A percentile compares a stretch with the other conserved stretches of the same genome.
phyloP scores from a whole-genome alignment of 352 stramenopile species.

The Phytophthora syringae region DNA sequence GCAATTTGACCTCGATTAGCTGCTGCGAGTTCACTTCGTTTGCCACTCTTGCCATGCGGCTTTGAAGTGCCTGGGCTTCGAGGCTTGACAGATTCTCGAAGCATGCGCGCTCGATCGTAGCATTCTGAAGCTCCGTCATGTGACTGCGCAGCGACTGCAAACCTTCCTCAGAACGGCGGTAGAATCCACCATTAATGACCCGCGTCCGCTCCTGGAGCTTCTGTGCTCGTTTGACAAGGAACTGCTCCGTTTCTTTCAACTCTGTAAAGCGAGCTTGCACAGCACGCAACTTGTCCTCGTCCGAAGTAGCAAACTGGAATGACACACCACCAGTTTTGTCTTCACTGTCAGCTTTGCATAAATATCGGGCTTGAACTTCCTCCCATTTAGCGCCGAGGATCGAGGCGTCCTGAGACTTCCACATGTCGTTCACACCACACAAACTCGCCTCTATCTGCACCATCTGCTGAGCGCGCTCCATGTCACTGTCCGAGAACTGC shows the following conservation, averaged over 20 bases:
- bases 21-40: slow-evolving; percentile 82
- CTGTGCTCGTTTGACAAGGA: slow-evolving; percentile 66
- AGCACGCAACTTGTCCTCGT: slow-evolving; percentile 55
- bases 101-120: slow-evolving; percentile 69
- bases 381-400: slow-evolving; percentile 44
- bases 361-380: slow-evolving; percentile 44
- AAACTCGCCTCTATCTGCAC: slow-evolving; percentile 83
- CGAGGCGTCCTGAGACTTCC: slow-evolving; percentile 34
- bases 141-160: slow-evolving; percentile 42
- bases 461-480: slow-evolving; percentile 76
- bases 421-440: slow-evolving; percentile 40
- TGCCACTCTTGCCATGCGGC: slow-evolving; percentile 68
- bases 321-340: slow-evolving; percentile 26
- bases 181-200: slow-evolving; percentile 70
- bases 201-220: slow-evolving; percentile 78
- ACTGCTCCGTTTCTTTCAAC: slow-evolving; percentile 68
- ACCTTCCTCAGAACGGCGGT: slow-evolving; percentile 53
- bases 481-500: slow-evolving; percentile 65
- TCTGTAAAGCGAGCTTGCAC: slow-evolving; percentile 67
- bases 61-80: slow-evolving; percentile 62
- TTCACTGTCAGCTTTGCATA: slow-evolving; percentile 36
- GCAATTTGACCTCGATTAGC: slow-evolving; percentile 75
- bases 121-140: slow-evolving; percentile 55
- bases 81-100: slow-evolving; percentile 68
- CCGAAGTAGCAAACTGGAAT: slow-evolving; percentile 51